phyloP scores from a whole-genome alignment of 1,284 basidiomycete species.

The Boletus calvinii region DNA sequence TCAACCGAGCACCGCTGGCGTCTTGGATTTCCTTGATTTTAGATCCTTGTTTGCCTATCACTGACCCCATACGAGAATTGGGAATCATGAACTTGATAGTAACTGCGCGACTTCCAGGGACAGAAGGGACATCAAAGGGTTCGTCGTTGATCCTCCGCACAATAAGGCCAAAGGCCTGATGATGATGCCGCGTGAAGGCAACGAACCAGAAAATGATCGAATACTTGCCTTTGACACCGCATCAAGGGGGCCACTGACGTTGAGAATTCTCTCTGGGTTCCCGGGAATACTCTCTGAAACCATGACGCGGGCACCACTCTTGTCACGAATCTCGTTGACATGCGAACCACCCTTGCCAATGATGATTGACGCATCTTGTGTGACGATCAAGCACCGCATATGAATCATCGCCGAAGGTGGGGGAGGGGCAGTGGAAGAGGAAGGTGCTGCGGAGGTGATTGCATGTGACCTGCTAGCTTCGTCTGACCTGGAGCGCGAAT shows the following conservation, averaged over 20 bases:
- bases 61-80: constrained; percentile 98
- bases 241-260: constrained; percentile 96
- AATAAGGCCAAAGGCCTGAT: constrained; percentile 95
- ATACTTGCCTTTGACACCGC: constrained; percentile 90
- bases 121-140: constrained; percentile 95
- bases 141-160: constrained; percentile 99
- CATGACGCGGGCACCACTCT: constrained; percentile 92
- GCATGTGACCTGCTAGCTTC: constrained; percentile 34
- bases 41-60: constrained; percentile 95
- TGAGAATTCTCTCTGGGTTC: constrained; percentile 97
- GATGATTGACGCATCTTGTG: constrained; percentile 98
- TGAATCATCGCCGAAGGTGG: constrained; percentile 76
- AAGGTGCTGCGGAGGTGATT: constrained; percentile 45
- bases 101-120: constrained; percentile 95
- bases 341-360: constrained; percentile 96
- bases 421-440: constrained; percentile 43
- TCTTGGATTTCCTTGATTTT: constrained; percentile 99
- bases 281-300: constrained; percentile 96
- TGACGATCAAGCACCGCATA: constrained; percentile 96
- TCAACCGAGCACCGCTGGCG: constrained; percentile 92
- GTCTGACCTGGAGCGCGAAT: constrained; percentile 36
- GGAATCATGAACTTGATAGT: constrained; percentile 99
- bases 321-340: constrained; percentile 98
- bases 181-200: constrained; percentile 5
- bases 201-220: constrained; percentile 11